These are phyloP conservation scores for Coemansia sp. DNA, from an alignment of 192 early-diverging fungal genomes.

Conservation along the genomic window DNA sequence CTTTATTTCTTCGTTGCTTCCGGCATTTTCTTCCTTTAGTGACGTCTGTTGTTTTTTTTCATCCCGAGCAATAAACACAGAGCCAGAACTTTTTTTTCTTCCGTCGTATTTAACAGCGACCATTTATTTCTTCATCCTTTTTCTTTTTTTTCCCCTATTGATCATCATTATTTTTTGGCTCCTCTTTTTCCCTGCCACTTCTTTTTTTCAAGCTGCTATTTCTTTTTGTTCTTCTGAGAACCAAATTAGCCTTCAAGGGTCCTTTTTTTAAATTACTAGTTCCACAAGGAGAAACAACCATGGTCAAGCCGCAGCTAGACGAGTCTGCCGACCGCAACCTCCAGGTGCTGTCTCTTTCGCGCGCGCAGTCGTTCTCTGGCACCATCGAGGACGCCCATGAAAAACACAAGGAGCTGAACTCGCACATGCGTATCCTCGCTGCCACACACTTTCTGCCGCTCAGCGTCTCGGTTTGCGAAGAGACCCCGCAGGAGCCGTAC, in stretches of 20 bases:
- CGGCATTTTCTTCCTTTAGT: background rate
- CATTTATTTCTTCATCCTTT: too few relatives aligned
- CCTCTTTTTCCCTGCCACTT: background rate
- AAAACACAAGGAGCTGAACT: constrained; percentile 28
- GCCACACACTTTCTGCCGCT: constrained; percentile 55
- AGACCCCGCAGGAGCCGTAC: constrained; percentile 42
- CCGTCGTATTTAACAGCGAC: background rate
- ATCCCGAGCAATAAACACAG: background rate
- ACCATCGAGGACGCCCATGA: constrained; percentile 14
- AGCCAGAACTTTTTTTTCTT: background rate
- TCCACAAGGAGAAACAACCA: background rate
- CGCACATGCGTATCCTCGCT: constrained; percentile 43
- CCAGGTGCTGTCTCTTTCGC: constrained; percentile 35
- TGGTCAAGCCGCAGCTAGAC: constrained; percentile 7
- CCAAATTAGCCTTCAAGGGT: background rate
- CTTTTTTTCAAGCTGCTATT: background rate
- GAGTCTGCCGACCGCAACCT: constrained; percentile 41
- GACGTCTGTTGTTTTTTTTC: background rate
- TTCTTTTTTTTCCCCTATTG: background rate
- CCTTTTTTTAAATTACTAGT: background rate
- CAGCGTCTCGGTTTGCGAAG: constrained; percentile 32
- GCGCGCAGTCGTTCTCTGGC: constrained; percentile 35
- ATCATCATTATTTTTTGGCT: background rate
- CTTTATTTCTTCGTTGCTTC: constrained; percentile 1
- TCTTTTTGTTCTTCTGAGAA: background rate